phyloP scores from a whole-genome alignment of 306 rosid genomes.

The Vigna trinervia region DNA sequence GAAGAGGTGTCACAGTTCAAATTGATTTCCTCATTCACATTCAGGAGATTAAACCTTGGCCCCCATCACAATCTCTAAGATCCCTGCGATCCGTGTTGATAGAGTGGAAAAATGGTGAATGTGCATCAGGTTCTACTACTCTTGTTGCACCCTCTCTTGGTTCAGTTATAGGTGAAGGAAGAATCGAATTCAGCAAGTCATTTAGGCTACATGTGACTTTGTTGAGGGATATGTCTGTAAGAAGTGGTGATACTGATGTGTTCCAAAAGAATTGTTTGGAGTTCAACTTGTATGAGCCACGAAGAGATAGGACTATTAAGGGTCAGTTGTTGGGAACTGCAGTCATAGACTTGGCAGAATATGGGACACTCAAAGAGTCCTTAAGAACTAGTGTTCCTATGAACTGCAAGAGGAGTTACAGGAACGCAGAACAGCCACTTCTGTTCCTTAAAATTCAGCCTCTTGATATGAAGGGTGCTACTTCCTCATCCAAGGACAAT shows the following conservation, averaged over 20 bases:
- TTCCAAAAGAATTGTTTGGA: conserved; percentile 79
- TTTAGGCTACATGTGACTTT: conserved; percentile 67
- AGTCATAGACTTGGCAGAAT: conserved; percentile 69
- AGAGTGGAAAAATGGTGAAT: conserved; percentile 84
- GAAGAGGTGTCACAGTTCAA: conserved; percentile 57
- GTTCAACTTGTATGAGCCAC: conserved; percentile 70
- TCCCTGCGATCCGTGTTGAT: conserved; percentile 69
- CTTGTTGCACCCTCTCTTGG: conserved; percentile 73
- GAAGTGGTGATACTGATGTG: conserved; percentile 64
- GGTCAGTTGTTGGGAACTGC: conserved; percentile 81
- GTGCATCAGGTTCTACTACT: conserved; percentile 71
- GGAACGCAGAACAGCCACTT: conserved; percentile 74
- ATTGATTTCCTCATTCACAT: conserved; percentile 65
- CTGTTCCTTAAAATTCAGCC: conserved; percentile 66
- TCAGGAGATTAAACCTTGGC: conserved; percentile 90
- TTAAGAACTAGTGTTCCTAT: conserved; percentile 50
- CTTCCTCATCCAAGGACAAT: conserved; percentile 55
- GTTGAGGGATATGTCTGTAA: conserved; percentile 65
- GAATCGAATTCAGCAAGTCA: conserved; percentile 71
- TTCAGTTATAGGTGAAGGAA: conserved; percentile 77
- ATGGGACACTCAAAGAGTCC: conserved; percentile 62
- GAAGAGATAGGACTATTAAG: conserved; percentile 69
- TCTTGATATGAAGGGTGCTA: conserved; percentile 48
- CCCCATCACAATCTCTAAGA: conserved; percentile 77
- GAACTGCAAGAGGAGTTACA: conserved; percentile 78